Conservation (phyloP, 495 filamentous ascomycete species). For the Mycothermus thermophilus region DNA sequence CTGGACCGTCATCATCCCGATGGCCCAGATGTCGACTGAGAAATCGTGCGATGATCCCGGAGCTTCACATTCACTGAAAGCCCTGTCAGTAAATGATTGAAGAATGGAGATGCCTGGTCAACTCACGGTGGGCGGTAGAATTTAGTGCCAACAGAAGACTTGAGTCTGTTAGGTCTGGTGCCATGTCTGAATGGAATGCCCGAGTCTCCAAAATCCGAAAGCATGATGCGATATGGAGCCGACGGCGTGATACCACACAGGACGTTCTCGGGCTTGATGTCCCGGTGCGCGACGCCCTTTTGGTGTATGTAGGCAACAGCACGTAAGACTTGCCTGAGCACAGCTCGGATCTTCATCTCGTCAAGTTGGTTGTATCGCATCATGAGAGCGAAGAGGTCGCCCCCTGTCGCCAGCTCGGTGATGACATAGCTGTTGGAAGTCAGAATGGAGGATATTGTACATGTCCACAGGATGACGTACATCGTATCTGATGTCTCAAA, state of each 20-base stretch:
- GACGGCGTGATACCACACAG: conserved; percentile 51
- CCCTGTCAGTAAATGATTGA: not conserved
- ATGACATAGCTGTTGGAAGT: conserved; percentile 43
- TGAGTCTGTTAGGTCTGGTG: conserved; percentile 38
- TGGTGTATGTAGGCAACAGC: conserved; percentile 71
- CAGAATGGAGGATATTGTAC: too few relatives aligned
- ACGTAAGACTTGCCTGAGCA: conserved; percentile 68
- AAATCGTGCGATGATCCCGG: conserved; percentile 13
- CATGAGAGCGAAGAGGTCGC: conserved; percentile 45
- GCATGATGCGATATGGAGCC: conserved; percentile 41
- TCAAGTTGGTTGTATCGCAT: conserved; percentile 36
- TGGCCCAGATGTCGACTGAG: conserved; percentile 36
- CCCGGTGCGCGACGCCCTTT: conserved; percentile 72
- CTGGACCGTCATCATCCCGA: conserved; percentile 21
- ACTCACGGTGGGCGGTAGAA: conserved; percentile 63
- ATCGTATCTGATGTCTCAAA: conserved; percentile 36
- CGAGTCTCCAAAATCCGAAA: conserved; percentile 64
- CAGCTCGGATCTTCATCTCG: conserved; percentile 61
- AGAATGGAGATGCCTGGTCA: not conserved
- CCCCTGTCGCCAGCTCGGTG: conserved; percentile 50
- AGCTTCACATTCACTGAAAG: conserved; percentile 13
- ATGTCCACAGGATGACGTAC: conserved; percentile 28
- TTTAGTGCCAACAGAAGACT: conserved; percentile 47
- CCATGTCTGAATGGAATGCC: too few relatives aligned
- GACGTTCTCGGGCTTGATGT: conserved; percentile 94